Conservation (phyloP, 495 filamentous ascomycete species). For the Astrothelium macrocarpum region DNA sequence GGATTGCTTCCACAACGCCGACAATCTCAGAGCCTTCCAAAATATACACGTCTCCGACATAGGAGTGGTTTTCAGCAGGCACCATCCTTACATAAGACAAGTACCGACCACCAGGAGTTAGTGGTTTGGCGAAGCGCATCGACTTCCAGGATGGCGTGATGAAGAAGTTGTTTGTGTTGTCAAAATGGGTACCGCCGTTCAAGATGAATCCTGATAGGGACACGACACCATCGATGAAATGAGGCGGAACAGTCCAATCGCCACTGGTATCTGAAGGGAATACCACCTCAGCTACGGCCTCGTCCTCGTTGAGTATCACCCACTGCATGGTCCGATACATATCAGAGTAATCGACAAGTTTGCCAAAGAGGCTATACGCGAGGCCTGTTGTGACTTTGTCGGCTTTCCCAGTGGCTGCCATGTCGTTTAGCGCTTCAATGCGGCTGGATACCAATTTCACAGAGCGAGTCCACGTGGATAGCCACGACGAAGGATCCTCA, state of each 20-base stretch:
- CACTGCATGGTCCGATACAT: conserved; percentile 35
- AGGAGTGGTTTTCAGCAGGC: conserved; percentile 22
- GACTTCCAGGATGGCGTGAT: conserved; percentile 20
- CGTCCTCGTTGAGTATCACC: conserved; percentile 32
- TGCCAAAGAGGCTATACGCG: conserved; percentile 32
- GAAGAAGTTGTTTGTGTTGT: conserved; percentile 30
- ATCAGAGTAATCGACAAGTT: conserved; percentile 35
- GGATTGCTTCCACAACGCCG: conserved; percentile 20
- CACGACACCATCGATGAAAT: conserved; percentile 37
- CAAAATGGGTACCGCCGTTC: conserved; percentile 25
- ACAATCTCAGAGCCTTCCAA: conserved; percentile 36
- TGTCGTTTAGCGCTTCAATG: neutral
- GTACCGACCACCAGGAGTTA: conserved; percentile 31
- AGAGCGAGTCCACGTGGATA: neutral
- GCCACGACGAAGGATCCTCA: conserved; percentile 3
- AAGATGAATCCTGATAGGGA: conserved; percentile 38
- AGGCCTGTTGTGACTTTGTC: neutral
- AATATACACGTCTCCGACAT: conserved; percentile 36
- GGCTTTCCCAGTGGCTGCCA: conserved; percentile 1
- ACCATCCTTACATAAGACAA: conserved; percentile 36
- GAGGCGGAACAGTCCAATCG: conserved; percentile 31
- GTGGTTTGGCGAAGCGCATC: conserved; percentile 25
- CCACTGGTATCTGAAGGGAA: conserved; percentile 26
- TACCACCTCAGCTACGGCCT: conserved; percentile 34
- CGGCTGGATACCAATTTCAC: neutral